These are phyloP conservation scores for Labyrinthula sp. DNA, from an alignment of 352 stramenopile species.

Conservation along the genomic window DNA sequence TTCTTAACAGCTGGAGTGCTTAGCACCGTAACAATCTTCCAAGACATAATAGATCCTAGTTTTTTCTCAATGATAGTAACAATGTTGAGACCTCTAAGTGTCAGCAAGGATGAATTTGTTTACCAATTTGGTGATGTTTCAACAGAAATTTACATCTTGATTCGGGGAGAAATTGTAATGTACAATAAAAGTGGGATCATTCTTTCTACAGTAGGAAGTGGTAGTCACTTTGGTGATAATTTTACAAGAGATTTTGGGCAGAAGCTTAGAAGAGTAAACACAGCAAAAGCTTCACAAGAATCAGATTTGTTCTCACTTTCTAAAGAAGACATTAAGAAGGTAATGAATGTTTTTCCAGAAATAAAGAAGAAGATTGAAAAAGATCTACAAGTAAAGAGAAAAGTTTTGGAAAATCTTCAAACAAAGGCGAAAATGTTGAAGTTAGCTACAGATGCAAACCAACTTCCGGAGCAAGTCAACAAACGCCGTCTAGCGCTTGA, in stretches of 20 bases:
- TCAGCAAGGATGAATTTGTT: slow-evolving; percentile 12
- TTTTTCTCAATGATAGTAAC: slow-evolving; percentile 27
- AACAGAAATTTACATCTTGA: slow-evolving; percentile 19
- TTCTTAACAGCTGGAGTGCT: slow-evolving; percentile 24
- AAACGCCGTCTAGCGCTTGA: too few relatives aligned
- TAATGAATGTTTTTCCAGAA: slow-evolving; percentile 16
- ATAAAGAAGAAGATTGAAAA: slow-evolving; percentile 3
- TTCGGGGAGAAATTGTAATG: slow-evolving; percentile 9
- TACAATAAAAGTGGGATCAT: slow-evolving; percentile 5
- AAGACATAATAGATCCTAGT: slow-evolving; percentile 18
- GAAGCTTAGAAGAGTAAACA: slow-evolving; percentile 14
- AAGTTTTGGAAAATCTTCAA: slow-evolving; percentile 11
- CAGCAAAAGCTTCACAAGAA: slow-evolving; percentile 8
- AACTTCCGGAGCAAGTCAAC: too few relatives aligned
- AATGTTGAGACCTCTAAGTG: slow-evolving; percentile 23
- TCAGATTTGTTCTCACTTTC: slow-evolving; percentile 25
- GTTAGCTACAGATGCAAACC: slow-evolving; percentile 17
- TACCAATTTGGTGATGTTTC: slow-evolving; percentile 20
- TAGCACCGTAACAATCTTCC: slow-evolving; percentile 14
- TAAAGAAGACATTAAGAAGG: slow-evolving; percentile 14
- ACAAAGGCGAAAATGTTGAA: slow-evolving; percentile 18
- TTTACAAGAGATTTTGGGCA: slow-evolving; percentile 5
- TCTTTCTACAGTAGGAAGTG: neutral
- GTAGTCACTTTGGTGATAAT: slow-evolving; percentile 28
- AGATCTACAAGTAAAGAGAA: slow-evolving; percentile 4